Conservation (phyloP, 106 monocot species). For the Acorus calamus region DNA sequence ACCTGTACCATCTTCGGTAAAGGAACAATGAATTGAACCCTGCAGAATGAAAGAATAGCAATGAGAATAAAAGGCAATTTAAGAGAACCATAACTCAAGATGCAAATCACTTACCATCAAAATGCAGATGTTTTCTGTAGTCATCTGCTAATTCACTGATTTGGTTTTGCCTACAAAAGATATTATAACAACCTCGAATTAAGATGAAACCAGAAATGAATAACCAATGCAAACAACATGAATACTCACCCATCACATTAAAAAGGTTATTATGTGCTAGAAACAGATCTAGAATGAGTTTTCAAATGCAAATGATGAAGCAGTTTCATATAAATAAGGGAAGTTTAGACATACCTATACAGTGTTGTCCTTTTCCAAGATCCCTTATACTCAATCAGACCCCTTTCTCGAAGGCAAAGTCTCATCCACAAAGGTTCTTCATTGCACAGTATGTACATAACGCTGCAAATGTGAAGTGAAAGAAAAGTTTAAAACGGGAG, state of each 20-base stretch:
- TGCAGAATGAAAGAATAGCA: slow-evolving; percentile 23
- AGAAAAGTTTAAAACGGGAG: not conserved
- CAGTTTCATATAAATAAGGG: not conserved
- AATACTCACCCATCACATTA: no score
- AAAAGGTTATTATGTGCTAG: no score
- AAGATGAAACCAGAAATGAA: not conserved
- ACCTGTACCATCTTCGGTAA: slow-evolving; percentile 88
- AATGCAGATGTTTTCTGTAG: slow-evolving; percentile 33
- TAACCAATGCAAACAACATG: not conserved
- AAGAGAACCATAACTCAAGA: slow-evolving; percentile 3
- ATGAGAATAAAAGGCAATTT: not conserved
- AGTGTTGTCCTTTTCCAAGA: slow-evolving; percentile 85
- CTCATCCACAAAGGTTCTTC: slow-evolving; percentile 98
- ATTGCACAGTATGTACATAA: slow-evolving; percentile 90
- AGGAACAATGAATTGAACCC: slow-evolving; percentile 82
- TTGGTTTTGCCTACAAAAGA: slow-evolving; percentile 50
- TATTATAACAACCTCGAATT: slow-evolving; percentile 1
- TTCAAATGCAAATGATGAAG: not conserved
- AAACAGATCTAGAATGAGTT: no score
- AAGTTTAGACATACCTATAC: slow-evolving; percentile 21
- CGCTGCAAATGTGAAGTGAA: slow-evolving; percentile 37
- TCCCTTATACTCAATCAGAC: slow-evolving; percentile 58
- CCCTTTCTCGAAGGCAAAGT: slow-evolving; percentile 57
- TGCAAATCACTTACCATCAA: slow-evolving; percentile 47
- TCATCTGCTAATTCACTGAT: slow-evolving; percentile 13